Base-by-base conservation (phyloP, 140 eudicot genomes). In the Cichorium intybus region DNA sequence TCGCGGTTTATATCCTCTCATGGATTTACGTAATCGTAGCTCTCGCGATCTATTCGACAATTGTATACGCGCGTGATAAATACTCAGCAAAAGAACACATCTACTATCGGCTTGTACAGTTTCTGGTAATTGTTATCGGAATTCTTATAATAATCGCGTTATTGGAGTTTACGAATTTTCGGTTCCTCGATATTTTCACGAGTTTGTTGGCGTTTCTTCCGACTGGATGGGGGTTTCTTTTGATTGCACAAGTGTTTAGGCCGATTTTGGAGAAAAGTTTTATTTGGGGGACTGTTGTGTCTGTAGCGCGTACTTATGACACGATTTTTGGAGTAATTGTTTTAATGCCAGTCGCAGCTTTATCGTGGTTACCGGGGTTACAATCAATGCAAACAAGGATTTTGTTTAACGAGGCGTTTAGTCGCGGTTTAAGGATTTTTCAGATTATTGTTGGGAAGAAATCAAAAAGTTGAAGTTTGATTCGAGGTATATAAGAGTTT, bases 381-480 rank as follows among this genome's bases (percentile, higher is more conserved):
- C 97, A 91, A 78, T 80, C 93, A 0, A 91, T 91, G 97, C 97
- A 91, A 83, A 91, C 97, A n/a, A 91, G 96, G 77, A 91, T 91
- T 68, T 62, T 91, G 56, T 91, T 91, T 61, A 91, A 91, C 72
- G 91, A 91, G 22, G 97, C 97, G 7, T 91, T 91, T 68, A 85
- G 95, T 62, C 70, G 97, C 75, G 97, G 97, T 59, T 58, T 91
- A n/a, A n/a, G n/a, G n/a, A n/a, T n/a, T n/a, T n/a, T n/a, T n/a
- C n/a, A n/a, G n/a, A n/a, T n/a, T n/a, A n/a, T n/a, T n/a, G n/a
- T n/a, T n/a, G n/a, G n/a, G n/a, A n/a, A n/a, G n/a, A n/a, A n/a
- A n/a, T n/a, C n/a, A n/a, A n/a, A n/a, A n/a, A n/a, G n/a, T n/a
- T n/a, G n/a, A n/a, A n/a, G n/a, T n/a, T n/a, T n/a, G n/a, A n/a